Percentiles rank a stretch among this genome's conserved stretches.
phyloP scores from a whole-genome alignment of 1,284 basidiomycete species.

The Laetiporus sulphureus region DNA sequence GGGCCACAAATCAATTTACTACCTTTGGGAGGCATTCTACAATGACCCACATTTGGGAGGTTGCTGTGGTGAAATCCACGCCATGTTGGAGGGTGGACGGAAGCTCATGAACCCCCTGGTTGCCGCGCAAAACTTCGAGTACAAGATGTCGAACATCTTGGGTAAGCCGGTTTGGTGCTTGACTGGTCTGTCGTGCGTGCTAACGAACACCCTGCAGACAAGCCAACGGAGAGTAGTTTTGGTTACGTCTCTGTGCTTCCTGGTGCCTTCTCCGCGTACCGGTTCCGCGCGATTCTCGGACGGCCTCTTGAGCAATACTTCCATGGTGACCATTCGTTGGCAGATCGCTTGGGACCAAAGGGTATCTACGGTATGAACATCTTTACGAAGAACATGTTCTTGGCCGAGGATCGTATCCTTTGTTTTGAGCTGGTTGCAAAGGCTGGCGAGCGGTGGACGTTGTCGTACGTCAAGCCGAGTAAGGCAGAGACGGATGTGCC shows the following conservation, averaged over 20 bases:
- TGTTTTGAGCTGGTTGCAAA: slow-evolving; percentile 98
- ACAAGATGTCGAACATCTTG: slow-evolving; percentile 95
- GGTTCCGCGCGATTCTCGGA: slow-evolving; percentile 87
- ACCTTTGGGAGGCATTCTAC: slow-evolving; percentile 92
- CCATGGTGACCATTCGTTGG: slow-evolving; percentile 94
- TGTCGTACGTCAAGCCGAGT: slow-evolving; percentile 92
- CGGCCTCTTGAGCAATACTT: slow-evolving; percentile 96
- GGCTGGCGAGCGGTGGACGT: slow-evolving; percentile 78
- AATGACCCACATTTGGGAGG: slow-evolving; percentile 73
- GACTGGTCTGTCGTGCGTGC: slow-evolving; percentile 3
- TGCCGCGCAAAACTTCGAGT: slow-evolving; percentile 97
- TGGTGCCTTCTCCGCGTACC: slow-evolving; percentile 95
- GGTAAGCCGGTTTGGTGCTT: slow-evolving; percentile 37
- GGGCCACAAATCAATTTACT: slow-evolving; percentile 94
- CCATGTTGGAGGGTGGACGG: slow-evolving; percentile 89
- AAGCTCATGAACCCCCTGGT: slow-evolving; percentile 92
- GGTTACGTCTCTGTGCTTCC: slow-evolving; percentile 95
- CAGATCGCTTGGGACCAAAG: slow-evolving; percentile 88
- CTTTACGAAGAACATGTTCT: slow-evolving; percentile 95
- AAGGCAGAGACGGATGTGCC: slow-evolving; percentile 96
- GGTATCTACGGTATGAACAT: slow-evolving; percentile 98
- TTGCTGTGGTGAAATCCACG: slow-evolving; percentile 89
- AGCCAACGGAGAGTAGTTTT: slow-evolving; percentile 91
- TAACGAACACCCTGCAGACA: slow-evolving; percentile 45
- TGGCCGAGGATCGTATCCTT: slow-evolving; percentile 93